Base-by-base conservation (phyloP, 768 basidiomycete genomes). In the Auricularia cornea region DNA sequence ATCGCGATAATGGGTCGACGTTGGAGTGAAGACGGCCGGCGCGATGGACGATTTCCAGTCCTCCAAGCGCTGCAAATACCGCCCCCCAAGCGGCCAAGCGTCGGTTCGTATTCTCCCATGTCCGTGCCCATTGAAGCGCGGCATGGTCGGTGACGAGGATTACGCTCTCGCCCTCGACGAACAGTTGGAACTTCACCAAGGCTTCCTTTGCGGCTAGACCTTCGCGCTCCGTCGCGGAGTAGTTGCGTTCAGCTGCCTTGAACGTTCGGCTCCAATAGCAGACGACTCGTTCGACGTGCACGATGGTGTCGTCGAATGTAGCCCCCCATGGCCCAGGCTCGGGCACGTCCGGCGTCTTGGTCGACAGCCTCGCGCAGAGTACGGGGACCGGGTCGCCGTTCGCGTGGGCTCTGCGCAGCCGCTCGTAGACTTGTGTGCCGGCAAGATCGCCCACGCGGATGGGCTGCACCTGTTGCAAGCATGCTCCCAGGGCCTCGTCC, bases 1-100 rank as follows among this genome's bases (percentile, higher is more conserved):
- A 61, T 29, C 75, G 62, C 0, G 76, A 78, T 3, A 78, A 65
- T 1, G 78, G 76, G 61, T 79, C 77, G 10, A 78, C 75, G 60
- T 78, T 78, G 2, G 76, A 78, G 51, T 79, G 77, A 0, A 76
- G 72, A 3, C 72, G 56, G 3, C 77, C 78, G 0, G 78, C 71
- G 2, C 75, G 70, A 59, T 79, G 78, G 3, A 78, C 66, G 31
- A 79, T 78, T 18, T 68, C 59, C 16, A 79, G 32, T 0, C 64
- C 60, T 1, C 60, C 64, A 64, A 71, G 79, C 3, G 77, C 76
- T 12, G 76, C 48, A 44, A 76, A 76, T 0, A 76, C 69, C 2
- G 68, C 60, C 40, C 76, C 76, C 76, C 75, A 79, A 3, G 74
- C 72, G 1, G 72, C 62, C 14, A 79, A 65, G n/a, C 73, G 63